Conservation (phyloP, 2,329 filamentous ascomycete genomes). For the Ascochyta clinopodiicola region DNA sequence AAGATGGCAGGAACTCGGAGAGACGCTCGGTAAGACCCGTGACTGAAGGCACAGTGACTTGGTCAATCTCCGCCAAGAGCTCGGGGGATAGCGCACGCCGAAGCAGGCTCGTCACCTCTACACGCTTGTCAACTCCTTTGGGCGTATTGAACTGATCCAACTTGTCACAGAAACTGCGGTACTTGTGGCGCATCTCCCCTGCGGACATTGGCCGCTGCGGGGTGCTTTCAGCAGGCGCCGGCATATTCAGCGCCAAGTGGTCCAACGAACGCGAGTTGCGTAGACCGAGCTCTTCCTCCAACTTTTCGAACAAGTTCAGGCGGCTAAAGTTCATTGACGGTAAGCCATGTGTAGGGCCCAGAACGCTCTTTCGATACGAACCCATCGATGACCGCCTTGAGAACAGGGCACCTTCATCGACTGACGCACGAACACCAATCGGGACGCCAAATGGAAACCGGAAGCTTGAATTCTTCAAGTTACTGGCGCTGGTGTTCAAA, state of each 20-base stretch:
- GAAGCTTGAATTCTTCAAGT: slow-evolving; percentile 39
- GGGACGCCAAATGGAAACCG: slow-evolving; percentile 30
- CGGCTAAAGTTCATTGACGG: slow-evolving; percentile 58
- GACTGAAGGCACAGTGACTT: slow-evolving; percentile 55
- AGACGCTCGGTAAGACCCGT: slow-evolving; percentile 54
- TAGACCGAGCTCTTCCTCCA: slow-evolving; percentile 53
- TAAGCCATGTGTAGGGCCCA: slow-evolving; percentile 46
- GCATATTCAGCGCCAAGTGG: slow-evolving; percentile 28
- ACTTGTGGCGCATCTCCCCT: slow-evolving; percentile 52
- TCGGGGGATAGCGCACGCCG: slow-evolving; percentile 50
- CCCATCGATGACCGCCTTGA: slow-evolving; percentile 29
- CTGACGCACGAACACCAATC: slow-evolving; percentile 26
- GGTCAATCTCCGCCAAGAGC: slow-evolving; percentile 53
- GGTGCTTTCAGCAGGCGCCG: slow-evolving; percentile 39
- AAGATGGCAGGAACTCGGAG: slow-evolving; percentile 54
- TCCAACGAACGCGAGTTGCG: slow-evolving; percentile 50
- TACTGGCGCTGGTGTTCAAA: slow-evolving; percentile 46
- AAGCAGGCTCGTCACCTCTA: slow-evolving; percentile 21
- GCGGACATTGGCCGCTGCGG: slow-evolving; percentile 46
- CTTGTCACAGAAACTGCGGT: slow-evolving; percentile 54
- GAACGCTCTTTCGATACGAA: slow-evolving; percentile 28
- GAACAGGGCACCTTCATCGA: slow-evolving; percentile 30
- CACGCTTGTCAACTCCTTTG: slow-evolving; percentile 13
- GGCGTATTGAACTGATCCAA: slow-evolving; percentile 47
- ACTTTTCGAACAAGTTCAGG: slow-evolving; percentile 54